A percentile compares a stretch with the other conserved stretches of the same genome.
These are phyloP conservation scores for Cenchrus fungigraminus DNA, from an alignment of 176 grass and related monocot species.

Conservation along the genomic window DNA sequence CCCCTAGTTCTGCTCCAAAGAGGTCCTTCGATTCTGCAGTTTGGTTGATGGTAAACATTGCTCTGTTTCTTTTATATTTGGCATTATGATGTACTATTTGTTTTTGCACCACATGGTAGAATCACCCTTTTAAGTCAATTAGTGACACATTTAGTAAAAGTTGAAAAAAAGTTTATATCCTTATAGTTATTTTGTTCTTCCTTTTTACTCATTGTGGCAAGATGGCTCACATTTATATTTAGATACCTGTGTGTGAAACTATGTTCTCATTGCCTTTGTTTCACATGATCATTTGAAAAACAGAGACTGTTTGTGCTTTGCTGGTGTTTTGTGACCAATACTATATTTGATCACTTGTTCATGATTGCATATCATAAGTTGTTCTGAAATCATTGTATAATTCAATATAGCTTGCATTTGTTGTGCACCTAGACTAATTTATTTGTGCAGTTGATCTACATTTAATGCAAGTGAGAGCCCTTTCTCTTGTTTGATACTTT, in stretches of 20 bases:
- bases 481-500: slow-evolving; percentile 7
- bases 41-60: slow-evolving; percentile 76
- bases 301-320: slow-evolving; percentile 9
- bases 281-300: neutral
- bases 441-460: slow-evolving; percentile 13
- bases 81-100: slow-evolving; percentile 28
- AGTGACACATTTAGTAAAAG: neutral
- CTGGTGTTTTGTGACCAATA: neutral
- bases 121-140: neutral
- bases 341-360: neutral
- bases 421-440: neutral
- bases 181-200: neutral
- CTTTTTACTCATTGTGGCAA: neutral
- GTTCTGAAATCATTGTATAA: slow-evolving; percentile 15
- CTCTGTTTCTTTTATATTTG: slow-evolving; percentile 15
- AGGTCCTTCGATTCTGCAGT: slow-evolving; percentile 84
- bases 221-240: neutral
- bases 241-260: slow-evolving; percentile 18
- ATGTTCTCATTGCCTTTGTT: slow-evolving; percentile 13
- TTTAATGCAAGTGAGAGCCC: slow-evolving; percentile 24
- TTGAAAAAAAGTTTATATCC: neutral
- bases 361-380: slow-evolving; percentile 18
- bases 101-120: neutral
- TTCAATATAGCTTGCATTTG: neutral
- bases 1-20: slow-evolving; percentile 71